phyloP scores from a whole-genome alignment of 2,329 filamentous ascomycete species.

The Microdochium paspali region DNA sequence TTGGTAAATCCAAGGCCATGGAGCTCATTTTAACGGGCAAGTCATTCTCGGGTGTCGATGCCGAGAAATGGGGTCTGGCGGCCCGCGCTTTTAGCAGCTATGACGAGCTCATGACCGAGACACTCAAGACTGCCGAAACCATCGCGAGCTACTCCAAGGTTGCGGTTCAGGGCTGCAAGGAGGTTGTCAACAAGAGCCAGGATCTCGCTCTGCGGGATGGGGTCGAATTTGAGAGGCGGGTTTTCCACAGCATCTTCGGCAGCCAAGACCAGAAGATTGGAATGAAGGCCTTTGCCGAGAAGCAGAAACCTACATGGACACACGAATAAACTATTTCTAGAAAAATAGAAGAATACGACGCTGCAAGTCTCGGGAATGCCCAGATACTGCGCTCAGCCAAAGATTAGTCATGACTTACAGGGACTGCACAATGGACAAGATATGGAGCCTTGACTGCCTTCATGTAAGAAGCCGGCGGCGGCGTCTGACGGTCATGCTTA shows the following conservation, averaged over 20 bases:
- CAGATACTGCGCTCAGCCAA: no score
- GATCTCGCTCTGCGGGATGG: constrained; percentile 81
- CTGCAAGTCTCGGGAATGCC: neutral
- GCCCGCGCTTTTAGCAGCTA: constrained; percentile 72
- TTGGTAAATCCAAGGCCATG: constrained; percentile 84
- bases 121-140: constrained; percentile 74
- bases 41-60: constrained; percentile 75
- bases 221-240: constrained; percentile 84
- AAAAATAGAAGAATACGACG: neutral
- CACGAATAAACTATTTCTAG: constrained; percentile 47
- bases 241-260: constrained; percentile 91
- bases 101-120: constrained; percentile 72
- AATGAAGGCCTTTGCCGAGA: constrained; percentile 91
- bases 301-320: constrained; percentile 87
- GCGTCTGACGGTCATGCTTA: no score
- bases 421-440: no score
- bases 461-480: no score
- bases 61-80: constrained; percentile 83
- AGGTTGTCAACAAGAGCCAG: constrained; percentile 99
- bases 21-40: constrained; percentile 82
- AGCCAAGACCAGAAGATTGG: constrained; percentile 96
- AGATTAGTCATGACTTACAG: no score
- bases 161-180: constrained; percentile 84
- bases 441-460: no score
- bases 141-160: constrained; percentile 83